Evolutionary conservation across 2,329 filamentous ascomycete genomes (phyloP), one percentile per base, ranked within the genome.

Genomic region (Aspergillus arachidicola): DNA sequence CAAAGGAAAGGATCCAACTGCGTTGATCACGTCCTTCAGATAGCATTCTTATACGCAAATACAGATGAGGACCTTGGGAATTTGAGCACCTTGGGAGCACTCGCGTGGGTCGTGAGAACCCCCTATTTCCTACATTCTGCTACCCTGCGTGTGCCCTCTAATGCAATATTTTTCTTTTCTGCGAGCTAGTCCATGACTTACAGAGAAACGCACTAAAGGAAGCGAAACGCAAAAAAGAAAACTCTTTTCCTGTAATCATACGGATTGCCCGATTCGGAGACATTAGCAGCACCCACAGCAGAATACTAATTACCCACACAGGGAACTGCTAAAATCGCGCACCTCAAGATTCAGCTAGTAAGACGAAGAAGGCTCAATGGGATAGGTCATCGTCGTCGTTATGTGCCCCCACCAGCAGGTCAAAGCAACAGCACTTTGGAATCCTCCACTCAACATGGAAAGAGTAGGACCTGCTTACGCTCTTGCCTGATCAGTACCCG

Each of bases 81-180:
- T 28, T 36, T 59, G 56, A 59, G 60, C 48, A 62, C 60, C 60
- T 62, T 62, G 60, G 60, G 32, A 57, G 60, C 60, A 48, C 58
- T 60, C 55, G 34, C 53, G 34, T 62, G 54, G 26, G 23, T 16
- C 45, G 16, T 30, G n/a, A 30, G 26, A 19, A 16, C 7, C 46
- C 46, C 16, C 7, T 16, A 28, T 50, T 30, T 7, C 43, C 43
- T 23, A 11, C 11, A 2, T 11, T 21, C 12, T 21, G 5, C 4
- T 46, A 14, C n/a, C 21, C 10, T 46, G n/a, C 1, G 9, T 21
- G n/a, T 23, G 43, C 6, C 43, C 10, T 46, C 43, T 46, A 23
- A 14, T 46, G n/a, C 11, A 46, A 11, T 14, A 12, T 14, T 46
- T 14, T 5, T 6, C 9, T 46, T 46, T 23, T 21, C 21, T 46